Percentiles rank a stretch among this genome's conserved stretches.
Evolutionary conservation across 2,329 filamentous ascomycete species (phyloP).

Genomic region (Aureobasidium zeae): DNA sequence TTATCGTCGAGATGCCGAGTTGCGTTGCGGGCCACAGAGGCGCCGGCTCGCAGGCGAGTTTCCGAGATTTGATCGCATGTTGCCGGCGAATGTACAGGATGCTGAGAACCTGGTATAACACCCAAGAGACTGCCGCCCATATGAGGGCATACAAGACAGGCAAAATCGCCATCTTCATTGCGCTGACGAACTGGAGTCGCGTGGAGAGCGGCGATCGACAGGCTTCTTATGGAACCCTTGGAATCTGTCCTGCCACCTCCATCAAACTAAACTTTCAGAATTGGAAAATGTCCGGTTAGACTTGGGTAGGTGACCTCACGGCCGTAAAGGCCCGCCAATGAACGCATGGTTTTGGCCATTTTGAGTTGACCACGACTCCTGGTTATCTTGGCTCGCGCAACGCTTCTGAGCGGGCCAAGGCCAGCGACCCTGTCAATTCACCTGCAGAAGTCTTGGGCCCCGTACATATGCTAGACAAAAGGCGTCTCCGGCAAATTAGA

Average conservation of each 20-base stretch:
- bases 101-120: slow-evolving; percentile 7
- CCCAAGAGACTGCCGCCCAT: slow-evolving; percentile 3
- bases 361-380: slow-evolving; percentile 10
- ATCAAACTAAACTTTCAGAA: too few relatives aligned
- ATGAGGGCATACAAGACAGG: neutral
- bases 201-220: slow-evolving; percentile 8
- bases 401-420: neutral
- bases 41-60: slow-evolving; percentile 16
- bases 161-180: slow-evolving; percentile 1
- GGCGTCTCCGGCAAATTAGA: too few relatives aligned
- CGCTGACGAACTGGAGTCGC: neutral
- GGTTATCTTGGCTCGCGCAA: slow-evolving; percentile 8
- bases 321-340: slow-evolving; percentile 14
- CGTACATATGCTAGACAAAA: neutral
- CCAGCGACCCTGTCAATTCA: neutral
- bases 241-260: neutral
- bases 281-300: too few relatives aligned
- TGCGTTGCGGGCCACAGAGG: slow-evolving; percentile 23
- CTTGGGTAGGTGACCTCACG: too few relatives aligned
- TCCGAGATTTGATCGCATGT: slow-evolving; percentile 14
- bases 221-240: slow-evolving; percentile 13
- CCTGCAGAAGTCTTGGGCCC: neutral
- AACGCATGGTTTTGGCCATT: slow-evolving; percentile 2
- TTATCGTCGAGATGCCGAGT: slow-evolving; percentile 24
- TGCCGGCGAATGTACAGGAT: slow-evolving; percentile 5